phyloP scores from a whole-genome alignment of 257 asterid species.

The Buddleja alternifolia region DNA sequence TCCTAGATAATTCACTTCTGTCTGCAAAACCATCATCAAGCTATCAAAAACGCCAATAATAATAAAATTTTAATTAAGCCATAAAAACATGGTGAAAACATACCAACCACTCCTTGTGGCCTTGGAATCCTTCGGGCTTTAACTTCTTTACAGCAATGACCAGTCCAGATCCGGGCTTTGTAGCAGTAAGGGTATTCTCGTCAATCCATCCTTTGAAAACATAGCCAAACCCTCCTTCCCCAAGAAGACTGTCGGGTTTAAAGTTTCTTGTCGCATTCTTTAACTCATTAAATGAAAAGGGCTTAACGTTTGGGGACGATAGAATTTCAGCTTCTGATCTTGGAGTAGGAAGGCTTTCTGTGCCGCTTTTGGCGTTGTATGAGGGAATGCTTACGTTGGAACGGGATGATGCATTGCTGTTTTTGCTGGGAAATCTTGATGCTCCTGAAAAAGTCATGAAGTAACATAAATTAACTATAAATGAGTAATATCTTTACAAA shows the following conservation, averaged over 20 bases:
- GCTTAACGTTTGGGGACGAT: slow-evolving; percentile 72
- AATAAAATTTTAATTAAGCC: background rate
- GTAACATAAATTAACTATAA: background rate
- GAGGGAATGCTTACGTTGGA: slow-evolving; percentile 61
- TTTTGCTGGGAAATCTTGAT: slow-evolving; percentile 50
- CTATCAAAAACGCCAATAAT: background rate
- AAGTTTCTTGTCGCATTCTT: slow-evolving; percentile 87
- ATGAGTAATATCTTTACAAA: background rate
- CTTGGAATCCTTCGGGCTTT: slow-evolving; percentile 96
- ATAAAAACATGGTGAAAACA: slow-evolving; percentile 23
- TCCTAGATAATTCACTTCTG: slow-evolving; percentile 92
- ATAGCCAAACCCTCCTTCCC: slow-evolving; percentile 96
- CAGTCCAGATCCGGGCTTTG: slow-evolving; percentile 85
- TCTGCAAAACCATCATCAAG: slow-evolving; percentile 52
- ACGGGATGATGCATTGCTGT: slow-evolving; percentile 49
- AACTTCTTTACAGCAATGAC: slow-evolving; percentile 94
- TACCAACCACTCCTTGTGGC: slow-evolving; percentile 99
- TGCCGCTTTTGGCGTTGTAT: slow-evolving; percentile 58
- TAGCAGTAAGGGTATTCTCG: slow-evolving; percentile 64
- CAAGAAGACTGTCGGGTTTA: slow-evolving; percentile 90
- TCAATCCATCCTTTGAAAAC: slow-evolving; percentile 98
- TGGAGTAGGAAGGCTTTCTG: slow-evolving; percentile 76
- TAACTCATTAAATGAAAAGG: slow-evolving; percentile 80
- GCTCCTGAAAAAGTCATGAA: slow-evolving; percentile 44
- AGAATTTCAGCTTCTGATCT: slow-evolving; percentile 85